A percentile compares a stretch with the other conserved stretches of the same genome.
Conservation (phyloP, 768 basidiomycete species). For the Polyporus arcularius region DNA sequence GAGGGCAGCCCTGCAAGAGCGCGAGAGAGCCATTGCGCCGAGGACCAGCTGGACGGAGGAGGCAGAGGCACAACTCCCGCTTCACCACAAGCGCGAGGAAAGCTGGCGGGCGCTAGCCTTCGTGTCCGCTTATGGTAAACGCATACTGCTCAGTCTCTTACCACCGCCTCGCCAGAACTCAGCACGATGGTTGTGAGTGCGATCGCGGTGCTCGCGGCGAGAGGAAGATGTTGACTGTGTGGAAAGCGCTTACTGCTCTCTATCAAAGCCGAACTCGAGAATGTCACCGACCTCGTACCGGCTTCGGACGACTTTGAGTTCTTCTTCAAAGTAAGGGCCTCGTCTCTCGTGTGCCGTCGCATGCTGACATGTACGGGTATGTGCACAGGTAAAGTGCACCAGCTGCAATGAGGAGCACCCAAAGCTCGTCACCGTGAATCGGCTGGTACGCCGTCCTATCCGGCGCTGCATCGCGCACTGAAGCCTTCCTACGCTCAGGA, state of each 20-base stretch:
- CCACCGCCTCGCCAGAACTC: not conserved
- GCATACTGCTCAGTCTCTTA: not conserved
- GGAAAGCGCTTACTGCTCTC: constrained; percentile 61
- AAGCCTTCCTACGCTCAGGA: constrained; percentile 47
- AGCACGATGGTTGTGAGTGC: constrained; percentile 20
- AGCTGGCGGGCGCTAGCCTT: constrained; percentile 10
- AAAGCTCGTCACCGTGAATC: constrained; percentile 72
- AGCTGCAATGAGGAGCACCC: constrained; percentile 79
- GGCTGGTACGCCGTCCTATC: constrained; percentile 44
- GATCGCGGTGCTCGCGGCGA: too few relatives aligned
- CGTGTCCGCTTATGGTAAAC: constrained; percentile 2
- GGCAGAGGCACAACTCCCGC: constrained; percentile 1
- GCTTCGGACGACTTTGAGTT: constrained; percentile 72
- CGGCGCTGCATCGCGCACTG: not conserved
- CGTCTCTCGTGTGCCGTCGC: not conserved
- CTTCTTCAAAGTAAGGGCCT: constrained; percentile 64
- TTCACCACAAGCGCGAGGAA: not conserved
- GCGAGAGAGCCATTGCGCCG: constrained; percentile 20
- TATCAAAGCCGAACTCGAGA: constrained; percentile 80
- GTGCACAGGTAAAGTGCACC: constrained; percentile 68
- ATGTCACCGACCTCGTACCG: constrained; percentile 70
- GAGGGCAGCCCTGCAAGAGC: constrained; percentile 18
- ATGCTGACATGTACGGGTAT: not conserved
- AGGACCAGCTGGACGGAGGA: constrained; percentile 4
- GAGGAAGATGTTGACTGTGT: not conserved